Evolutionary conservation across 1,284 basidiomycete genomes (phyloP).

Genomic region (Macrocystidia cucumis): DNA sequence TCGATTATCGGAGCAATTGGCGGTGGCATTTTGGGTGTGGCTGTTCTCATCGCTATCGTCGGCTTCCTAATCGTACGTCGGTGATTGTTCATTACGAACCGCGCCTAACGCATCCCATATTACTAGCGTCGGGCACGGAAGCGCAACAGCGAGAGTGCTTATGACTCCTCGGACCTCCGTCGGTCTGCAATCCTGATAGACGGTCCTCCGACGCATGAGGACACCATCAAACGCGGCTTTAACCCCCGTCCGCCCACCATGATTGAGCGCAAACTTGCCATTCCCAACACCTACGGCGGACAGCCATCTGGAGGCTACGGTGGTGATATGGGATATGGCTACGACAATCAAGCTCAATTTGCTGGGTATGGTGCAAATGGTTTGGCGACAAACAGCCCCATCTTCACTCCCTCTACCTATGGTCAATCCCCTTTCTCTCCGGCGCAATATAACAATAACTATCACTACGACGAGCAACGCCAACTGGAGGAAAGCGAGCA

Average conservation of each 20-base stretch:
- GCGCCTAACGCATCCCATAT: conserved; percentile 5
- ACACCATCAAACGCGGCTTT: conserved; percentile 24
- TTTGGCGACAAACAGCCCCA: conserved; percentile 18
- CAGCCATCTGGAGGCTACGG: conserved; percentile 13
- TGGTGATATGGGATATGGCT: conserved; percentile 10
- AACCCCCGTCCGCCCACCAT: conserved; percentile 49
- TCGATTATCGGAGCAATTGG: conserved; percentile 27
- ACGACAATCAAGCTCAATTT: conserved; percentile 11
- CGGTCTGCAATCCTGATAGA: conserved; percentile 52
- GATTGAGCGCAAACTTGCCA: conserved; percentile 39
- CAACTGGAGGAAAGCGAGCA: conserved; percentile 1
- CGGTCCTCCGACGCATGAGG: conserved; percentile 34
- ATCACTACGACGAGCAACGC: neutral
- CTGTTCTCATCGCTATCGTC: conserved; percentile 22
- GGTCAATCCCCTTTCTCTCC: conserved; percentile 20
- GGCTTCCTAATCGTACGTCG: conserved; percentile 26
- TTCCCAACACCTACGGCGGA: conserved; percentile 25
- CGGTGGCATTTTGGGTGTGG: conserved; percentile 26
- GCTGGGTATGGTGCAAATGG: conserved; percentile 14
- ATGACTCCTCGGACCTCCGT: conserved; percentile 46
- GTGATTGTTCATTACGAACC: conserved; percentile 2
- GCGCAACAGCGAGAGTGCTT: conserved; percentile 31
- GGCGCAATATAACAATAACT: conserved; percentile 13
- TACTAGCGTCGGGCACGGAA: conserved; percentile 38
- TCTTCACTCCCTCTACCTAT: conserved; percentile 24